Percentiles rank a stretch among this genome's conserved stretches.
phyloP scores from a whole-genome alignment of 225 moss, liverwort and hornwort species.

The Climacium dendroides region DNA sequence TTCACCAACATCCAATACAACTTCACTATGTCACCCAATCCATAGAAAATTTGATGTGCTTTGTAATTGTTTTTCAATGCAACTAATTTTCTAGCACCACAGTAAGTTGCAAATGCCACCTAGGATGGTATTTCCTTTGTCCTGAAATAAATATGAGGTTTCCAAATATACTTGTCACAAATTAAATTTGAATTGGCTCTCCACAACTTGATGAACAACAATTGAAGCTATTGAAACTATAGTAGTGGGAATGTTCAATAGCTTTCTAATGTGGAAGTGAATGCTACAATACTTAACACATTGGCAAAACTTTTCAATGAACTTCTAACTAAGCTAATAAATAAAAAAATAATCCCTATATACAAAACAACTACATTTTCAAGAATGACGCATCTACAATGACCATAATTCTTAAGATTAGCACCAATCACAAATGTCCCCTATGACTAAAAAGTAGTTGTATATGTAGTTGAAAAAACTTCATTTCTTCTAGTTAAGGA shows the following conservation, averaged over 20 bases:
- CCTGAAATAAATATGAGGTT: too few relatives aligned
- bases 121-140: background rate
- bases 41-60: background rate
- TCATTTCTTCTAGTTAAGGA: background rate
- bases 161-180: too few relatives aligned
- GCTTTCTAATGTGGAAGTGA: accelerated
- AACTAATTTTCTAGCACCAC: accelerated
- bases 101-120: too few relatives aligned
- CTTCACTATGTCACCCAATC: background rate
- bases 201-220: too few relatives aligned
- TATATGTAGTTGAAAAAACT: background rate
- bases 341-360: background rate
- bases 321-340: background rate
- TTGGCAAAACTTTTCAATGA: background rate
- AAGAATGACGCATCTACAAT: background rate
- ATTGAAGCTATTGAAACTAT: too few relatives aligned
- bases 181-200: too few relatives aligned
- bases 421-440: accelerated
- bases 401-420: accelerated
- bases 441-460: background rate
- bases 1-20: background rate
- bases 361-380: background rate
- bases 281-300: background rate
- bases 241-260: background rate
- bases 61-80: accelerated